Evolutionary conservation across 129 eudicot genomes (phyloP), one percentile per base, ranked within the genome.

Genomic region (Deinandra increscens): DNA sequence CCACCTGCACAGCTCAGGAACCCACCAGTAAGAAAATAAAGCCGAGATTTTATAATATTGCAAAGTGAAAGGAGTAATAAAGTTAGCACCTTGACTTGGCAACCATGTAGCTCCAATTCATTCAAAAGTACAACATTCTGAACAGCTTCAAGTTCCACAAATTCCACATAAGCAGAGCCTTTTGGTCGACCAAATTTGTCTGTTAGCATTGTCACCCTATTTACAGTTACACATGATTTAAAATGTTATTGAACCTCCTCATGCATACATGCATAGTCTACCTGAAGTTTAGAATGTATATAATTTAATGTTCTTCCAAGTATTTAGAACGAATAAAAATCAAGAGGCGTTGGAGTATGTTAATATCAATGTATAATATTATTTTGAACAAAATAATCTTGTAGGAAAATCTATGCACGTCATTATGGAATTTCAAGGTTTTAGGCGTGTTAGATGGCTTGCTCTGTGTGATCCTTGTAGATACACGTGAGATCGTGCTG

Each of bases 201-300:
- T 12, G 97, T 90, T 72, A 90, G 66, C 46, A 90, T 90, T 15
- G 97, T 90, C 46, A 90, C 97, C 78, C 97, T 75, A 79, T 90
- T 90, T 12, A 90, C 91, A 14, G 91, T 88, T 39, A 91, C 96
- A 76, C 96, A 88, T 13, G 91, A 80, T 71, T 85, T 91, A 74
- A 85, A 86, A 81, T 90, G 97, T 64, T 90, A 95, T 74, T 90
- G 97, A 67, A 90, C 91, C 70, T 90, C 97, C 75, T 90, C 97
- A 42, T 95, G 97, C 9, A 95, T 90, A 77, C 97, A 90, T 45
- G 95, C 95, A 83, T 90, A 90, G 82, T 90, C 97, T 67, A 90
- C 97, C 97, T 90, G 84, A 70, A 67, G 23, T 76, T 67, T 33
- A 37, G 38, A 71, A 65, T 42, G 19, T 33, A 41, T 26, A 64